phyloP scores from a whole-genome alignment of 768 basidiomycete genomes.

The Pleurotus giganteus region DNA sequence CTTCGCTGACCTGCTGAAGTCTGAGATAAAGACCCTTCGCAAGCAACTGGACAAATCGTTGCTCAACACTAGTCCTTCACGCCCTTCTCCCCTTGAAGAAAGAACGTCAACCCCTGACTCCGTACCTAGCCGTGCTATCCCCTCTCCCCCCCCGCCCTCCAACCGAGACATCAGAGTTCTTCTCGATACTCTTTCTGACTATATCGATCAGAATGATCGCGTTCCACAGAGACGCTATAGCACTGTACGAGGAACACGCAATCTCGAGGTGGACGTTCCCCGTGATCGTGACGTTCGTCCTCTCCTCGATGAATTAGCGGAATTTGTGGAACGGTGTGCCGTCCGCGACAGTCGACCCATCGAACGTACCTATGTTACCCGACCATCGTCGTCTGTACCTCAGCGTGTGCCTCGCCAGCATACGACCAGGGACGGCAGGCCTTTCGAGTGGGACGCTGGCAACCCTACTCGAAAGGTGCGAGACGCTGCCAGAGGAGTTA shows the following conservation, averaged over 20 bases:
- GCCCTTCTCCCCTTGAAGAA: not conserved
- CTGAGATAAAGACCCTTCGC: slow-evolving; percentile 59
- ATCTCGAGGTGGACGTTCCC: not conserved
- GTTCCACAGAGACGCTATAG: not conserved
- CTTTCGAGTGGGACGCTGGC: not conserved
- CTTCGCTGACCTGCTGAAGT: slow-evolving; percentile 52
- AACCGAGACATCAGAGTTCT: slow-evolving; percentile 18
- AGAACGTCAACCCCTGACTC: no score
- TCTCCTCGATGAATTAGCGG: not conserved
- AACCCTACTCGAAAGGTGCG: not conserved
- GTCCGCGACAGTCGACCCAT: not conserved
- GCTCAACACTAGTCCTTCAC: not conserved
- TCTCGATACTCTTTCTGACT: slow-evolving; percentile 14
- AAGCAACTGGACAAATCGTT: slow-evolving; percentile 59
- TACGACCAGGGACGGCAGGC: not conserved
- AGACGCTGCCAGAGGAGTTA: not conserved
- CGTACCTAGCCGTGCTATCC: no score
- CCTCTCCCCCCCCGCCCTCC: not conserved
- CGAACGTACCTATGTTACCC: not conserved
- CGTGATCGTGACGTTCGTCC: not conserved
- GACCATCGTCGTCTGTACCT: not conserved
- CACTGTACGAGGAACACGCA: not conserved
- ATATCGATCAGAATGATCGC: not conserved
- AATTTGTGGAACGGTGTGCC: not conserved
- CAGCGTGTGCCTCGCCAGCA: not conserved